Evolutionary conservation across 768 basidiomycete genomes (phyloP).

Genomic region (Panellus pusillus): DNA sequence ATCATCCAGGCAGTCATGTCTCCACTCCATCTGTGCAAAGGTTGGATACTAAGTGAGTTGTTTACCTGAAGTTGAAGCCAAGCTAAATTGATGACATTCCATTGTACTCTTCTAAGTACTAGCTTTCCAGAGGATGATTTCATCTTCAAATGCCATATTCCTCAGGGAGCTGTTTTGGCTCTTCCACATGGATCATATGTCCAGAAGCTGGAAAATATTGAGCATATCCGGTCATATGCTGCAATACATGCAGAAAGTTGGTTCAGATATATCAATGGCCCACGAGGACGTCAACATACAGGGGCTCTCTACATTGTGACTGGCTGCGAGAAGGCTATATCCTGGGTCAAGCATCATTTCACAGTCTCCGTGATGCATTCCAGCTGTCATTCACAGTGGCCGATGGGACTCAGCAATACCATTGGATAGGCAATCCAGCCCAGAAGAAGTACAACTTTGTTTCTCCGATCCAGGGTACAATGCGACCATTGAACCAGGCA

Average conservation of each 20-base stretch:
- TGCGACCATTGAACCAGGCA: no score
- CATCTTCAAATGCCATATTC: not conserved
- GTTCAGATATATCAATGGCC: slow-evolving; percentile 15
- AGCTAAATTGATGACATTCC: no score
- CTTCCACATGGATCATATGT: slow-evolving; percentile 17
- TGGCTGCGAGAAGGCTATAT: slow-evolving; percentile 18
- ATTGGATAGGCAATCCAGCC: no score
- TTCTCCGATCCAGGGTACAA: no score
- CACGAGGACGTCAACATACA: slow-evolving; percentile 5
- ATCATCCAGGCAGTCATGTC: not conserved
- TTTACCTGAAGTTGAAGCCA: no score
- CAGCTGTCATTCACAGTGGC: not conserved
- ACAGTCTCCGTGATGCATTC: not conserved
- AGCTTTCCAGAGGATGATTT: not conserved
- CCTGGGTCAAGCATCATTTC: slow-evolving; percentile 20
- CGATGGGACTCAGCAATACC: no score
- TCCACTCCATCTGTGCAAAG: not conserved
- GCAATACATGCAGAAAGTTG: slow-evolving; percentile 15
- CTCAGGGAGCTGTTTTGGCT: slow-evolving; percentile 13
- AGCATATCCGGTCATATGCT: slow-evolving; percentile 10
- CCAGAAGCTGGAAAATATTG: slow-evolving; percentile 2
- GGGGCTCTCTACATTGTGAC: slow-evolving; percentile 21
- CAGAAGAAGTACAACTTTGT: no score
- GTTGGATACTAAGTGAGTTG: no score
- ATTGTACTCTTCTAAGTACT: not conserved